Percentiles rank a stretch among this genome's conserved stretches.
Evolutionary conservation across 495 filamentous ascomycete genomes (phyloP).

Genomic region (Aspergillus leporis): DNA sequence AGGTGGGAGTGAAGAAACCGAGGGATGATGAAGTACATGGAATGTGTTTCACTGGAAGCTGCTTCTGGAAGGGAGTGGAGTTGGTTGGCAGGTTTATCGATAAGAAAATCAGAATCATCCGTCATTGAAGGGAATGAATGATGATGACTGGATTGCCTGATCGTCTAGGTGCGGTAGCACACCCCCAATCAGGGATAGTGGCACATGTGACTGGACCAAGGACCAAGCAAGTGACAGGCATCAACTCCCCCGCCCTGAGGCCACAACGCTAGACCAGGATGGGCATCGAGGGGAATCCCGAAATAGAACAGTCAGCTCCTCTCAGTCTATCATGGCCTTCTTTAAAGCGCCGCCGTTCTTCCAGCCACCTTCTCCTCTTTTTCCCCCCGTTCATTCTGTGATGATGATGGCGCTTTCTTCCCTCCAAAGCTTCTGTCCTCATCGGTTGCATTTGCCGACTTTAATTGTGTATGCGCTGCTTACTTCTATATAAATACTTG

Average conservation of each 20-base stretch:
- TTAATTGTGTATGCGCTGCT: constrained; percentile 17
- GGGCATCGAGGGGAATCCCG: constrained; percentile 19
- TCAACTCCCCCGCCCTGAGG: constrained; percentile 35
- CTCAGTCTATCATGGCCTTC: constrained; percentile 20
- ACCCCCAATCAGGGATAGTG: neutral
- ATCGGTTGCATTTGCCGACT: constrained; percentile 13
- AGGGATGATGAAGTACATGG: constrained; percentile 18
- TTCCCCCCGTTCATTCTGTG: constrained; percentile 6
- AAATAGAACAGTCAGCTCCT: constrained; percentile 31
- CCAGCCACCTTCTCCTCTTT: constrained; percentile 22
- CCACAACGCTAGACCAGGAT: constrained; percentile 23
- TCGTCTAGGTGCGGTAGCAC: neutral
- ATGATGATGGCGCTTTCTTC: constrained; percentile 18
- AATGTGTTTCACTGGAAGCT: no score
- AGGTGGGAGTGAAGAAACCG: constrained; percentile 30
- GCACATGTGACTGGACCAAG: constrained; percentile 18
- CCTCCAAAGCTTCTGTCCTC: constrained; percentile 6
- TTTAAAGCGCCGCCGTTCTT: constrained; percentile 26
- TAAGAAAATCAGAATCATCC: constrained; percentile 12
- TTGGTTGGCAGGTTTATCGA: constrained; percentile 19
- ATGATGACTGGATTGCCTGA: constrained; percentile 1
- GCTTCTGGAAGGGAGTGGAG: neutral
- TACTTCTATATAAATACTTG: neutral
- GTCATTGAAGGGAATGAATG: constrained; percentile 6
- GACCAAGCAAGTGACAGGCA: constrained; percentile 16